Evolutionary conservation across 305 asterid species (phyloP).

Genomic region (Fraxinus baroniana): DNA sequence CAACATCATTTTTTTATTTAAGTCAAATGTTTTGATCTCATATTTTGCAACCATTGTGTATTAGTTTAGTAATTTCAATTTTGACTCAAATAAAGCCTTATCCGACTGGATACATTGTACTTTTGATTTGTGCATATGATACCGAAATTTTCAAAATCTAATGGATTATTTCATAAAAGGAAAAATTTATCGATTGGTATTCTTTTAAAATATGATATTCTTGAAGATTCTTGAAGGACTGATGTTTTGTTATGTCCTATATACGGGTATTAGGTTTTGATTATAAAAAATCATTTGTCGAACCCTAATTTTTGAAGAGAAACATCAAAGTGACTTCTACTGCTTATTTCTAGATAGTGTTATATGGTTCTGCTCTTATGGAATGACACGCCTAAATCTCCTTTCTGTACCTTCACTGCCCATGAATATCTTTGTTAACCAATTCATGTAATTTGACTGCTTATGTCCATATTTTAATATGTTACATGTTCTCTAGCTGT

Average conservation of each 20-base stretch:
- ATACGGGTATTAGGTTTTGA: background rate
- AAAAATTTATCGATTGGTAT: background rate
- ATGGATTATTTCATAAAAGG: background rate
- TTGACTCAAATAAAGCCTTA: background rate
- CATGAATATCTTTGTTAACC: background rate
- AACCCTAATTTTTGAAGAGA: background rate
- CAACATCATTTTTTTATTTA: background rate
- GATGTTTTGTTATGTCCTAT: background rate
- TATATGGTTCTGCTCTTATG: background rate
- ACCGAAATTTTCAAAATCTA: background rate
- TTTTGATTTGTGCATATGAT: background rate
- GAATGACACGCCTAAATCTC: background rate
- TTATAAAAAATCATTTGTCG: background rate
- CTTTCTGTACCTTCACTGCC: background rate
- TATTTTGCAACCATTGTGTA: background rate
- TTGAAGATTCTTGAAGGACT: background rate
- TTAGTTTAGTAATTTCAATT: background rate
- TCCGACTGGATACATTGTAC: background rate
- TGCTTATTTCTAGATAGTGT: background rate
- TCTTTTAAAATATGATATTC: background rate
- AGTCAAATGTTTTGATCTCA: constrained; percentile 6
- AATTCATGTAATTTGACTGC: background rate
- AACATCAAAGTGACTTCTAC: background rate
- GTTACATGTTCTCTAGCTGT: background rate
- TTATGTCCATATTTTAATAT: background rate